Base-by-base conservation (phyloP, 805 yeast genomes). In the Cyberlindnera amylophila region DNA sequence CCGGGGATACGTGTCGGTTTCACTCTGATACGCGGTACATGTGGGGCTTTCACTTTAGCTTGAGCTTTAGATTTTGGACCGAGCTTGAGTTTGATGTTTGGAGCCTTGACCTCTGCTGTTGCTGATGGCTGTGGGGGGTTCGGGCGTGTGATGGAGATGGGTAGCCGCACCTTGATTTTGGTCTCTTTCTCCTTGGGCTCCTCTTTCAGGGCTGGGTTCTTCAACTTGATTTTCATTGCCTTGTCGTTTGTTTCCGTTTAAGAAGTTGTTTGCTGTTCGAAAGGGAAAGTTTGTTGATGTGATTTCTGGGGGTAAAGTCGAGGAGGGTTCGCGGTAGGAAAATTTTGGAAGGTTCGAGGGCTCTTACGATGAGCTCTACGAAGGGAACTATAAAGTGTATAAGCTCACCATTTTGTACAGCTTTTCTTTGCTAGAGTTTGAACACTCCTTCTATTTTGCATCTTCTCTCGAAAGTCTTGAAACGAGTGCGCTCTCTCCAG, bases 1-100 rank as follows among this genome's bases (percentile, higher is more conserved):
- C 96, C 96, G 0, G 95, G 93, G 4, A 82, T 72, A 53, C 96
- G 70, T 4, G 72, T 71, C 1, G 82, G 79, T 49, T 75, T 76
- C 43, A 79, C 71, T 41, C 79, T 61, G 46, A 45, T 34, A 3
- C 43, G 39, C 8, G 45, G 45, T 3, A 15, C 27, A 11, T 7
- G 31, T 11, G 80, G 73, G 19, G 34, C 38, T 31, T 38, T 30
- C 30, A 27, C 11, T n/a, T 12, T 5, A 4, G 19, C 6, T 32
- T 32, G 18, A 10, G 28, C 4, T 29, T 34, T 45, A 33, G 30
- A 29, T 36, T 44, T 40, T 29, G 44, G 23, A n/a, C 42, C 43
- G 19, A 46, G 34, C 36, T 49, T 39, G 38, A 42, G 16, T 45
- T 50, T 43, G 46, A 41, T 41, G 36, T 38, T 38, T 13, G 46